Evolutionary conservation across 2,329 filamentous ascomycete species (phyloP).

Genomic region (Coniella vitis): DNA sequence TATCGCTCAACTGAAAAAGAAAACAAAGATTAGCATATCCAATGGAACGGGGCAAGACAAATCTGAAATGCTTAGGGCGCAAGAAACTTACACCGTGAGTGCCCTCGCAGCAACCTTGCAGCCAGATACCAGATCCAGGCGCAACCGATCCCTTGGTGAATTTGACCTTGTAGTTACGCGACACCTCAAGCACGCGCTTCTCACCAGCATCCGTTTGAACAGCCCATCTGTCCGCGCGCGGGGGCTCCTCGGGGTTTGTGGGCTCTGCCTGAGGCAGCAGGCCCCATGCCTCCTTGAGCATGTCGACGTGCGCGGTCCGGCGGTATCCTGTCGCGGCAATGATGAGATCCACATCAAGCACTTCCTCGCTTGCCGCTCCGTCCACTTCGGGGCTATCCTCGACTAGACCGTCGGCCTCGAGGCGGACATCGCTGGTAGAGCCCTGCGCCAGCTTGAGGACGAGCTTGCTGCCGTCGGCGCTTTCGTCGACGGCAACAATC

Average conservation of each 20-base stretch:
- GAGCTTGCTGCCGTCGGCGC: slow-evolving; percentile 37
- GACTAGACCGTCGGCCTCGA: slow-evolving; percentile 26
- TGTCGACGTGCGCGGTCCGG: slow-evolving; percentile 68
- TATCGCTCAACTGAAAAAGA: slow-evolving; percentile 66
- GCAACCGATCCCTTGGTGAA: slow-evolving; percentile 64
- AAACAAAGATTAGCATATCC: slow-evolving; percentile 18
- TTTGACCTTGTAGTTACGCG: slow-evolving; percentile 70
- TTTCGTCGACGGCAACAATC: slow-evolving; percentile 55
- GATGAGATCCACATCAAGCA: slow-evolving; percentile 69
- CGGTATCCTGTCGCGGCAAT: slow-evolving; percentile 85
- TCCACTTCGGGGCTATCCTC: slow-evolving; percentile 15
- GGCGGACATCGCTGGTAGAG: slow-evolving; percentile 25
- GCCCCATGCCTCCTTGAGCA: slow-evolving; percentile 60
- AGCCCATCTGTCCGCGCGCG: slow-evolving; percentile 11
- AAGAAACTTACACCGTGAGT: slow-evolving; percentile 74
- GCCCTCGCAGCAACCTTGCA: slow-evolving; percentile 89
- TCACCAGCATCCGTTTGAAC: slow-evolving; percentile 13
- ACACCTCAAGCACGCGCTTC: slow-evolving; percentile 54
- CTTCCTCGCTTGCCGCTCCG: slow-evolving; percentile 39
- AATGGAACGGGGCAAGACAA: neutral
- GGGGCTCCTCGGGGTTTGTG: slow-evolving; percentile 14
- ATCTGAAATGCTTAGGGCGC: neutral
- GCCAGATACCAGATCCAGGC: slow-evolving; percentile 73
- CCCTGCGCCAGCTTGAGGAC: slow-evolving; percentile 52
- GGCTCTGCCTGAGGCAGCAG: slow-evolving; percentile 50